Evolutionary conservation across 192 early-diverging fungal genomes (phyloP).

Genomic region (Coemansia sp.): DNA sequence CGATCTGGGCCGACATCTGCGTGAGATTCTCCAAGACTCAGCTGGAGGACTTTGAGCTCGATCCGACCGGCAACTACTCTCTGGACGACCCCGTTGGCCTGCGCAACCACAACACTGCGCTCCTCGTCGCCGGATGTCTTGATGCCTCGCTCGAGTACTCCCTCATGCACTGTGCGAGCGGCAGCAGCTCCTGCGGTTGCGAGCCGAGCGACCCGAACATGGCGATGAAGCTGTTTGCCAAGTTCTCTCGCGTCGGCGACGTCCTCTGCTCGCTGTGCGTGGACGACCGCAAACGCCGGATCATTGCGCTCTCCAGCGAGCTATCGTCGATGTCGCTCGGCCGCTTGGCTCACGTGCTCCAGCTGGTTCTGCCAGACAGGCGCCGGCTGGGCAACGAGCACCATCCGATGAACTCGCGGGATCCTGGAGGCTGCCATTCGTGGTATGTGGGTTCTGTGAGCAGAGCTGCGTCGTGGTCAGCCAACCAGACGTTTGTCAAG

Average conservation of each 20-base stretch:
- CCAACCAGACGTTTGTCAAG: conserved; percentile 23
- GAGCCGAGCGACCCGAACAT: conserved; percentile 11
- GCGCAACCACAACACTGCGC: conserved; percentile 58
- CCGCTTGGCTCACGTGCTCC: conserved; percentile 5
- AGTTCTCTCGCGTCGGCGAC: conserved; percentile 27
- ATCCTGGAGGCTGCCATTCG: neutral
- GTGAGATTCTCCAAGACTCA: conserved; percentile 56
- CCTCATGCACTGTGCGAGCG: conserved; percentile 6
- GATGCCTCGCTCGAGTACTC: conserved; percentile 58
- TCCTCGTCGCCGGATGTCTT: conserved; percentile 58
- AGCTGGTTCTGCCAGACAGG: conserved; percentile 24
- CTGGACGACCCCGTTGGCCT: conserved; percentile 55
- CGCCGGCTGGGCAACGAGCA: neutral
- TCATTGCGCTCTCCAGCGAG: conserved; percentile 16
- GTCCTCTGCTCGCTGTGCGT: conserved; percentile 31
- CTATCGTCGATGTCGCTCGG: conserved; percentile 27
- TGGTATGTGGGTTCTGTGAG: conserved; percentile 7
- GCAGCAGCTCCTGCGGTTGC: neutral
- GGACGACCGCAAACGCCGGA: conserved; percentile 26
- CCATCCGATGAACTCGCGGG: conserved; percentile 16
- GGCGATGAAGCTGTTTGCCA: conserved; percentile 32
- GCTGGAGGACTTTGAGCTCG: conserved; percentile 68
- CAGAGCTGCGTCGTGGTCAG: conserved; percentile 17
- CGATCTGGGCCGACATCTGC: conserved; percentile 32
- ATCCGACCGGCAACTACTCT: conserved; percentile 65